Percentiles rank a stretch among this genome's conserved stretches.
Conservation (phyloP, 2,329 filamentous ascomycete genomes). For the Exophiala lecanii-corni region DNA sequence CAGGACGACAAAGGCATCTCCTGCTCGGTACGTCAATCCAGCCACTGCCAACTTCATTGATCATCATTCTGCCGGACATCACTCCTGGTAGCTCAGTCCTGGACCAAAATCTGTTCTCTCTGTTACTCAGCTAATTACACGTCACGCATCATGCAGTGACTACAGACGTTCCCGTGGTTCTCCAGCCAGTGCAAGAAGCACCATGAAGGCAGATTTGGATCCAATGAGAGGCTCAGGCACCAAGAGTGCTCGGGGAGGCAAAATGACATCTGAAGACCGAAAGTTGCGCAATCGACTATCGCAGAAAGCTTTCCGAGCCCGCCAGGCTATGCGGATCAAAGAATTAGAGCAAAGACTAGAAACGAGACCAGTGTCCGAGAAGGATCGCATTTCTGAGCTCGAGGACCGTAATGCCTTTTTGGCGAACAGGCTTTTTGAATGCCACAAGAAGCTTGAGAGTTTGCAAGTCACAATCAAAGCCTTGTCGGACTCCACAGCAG, state of each 20-base stretch:
- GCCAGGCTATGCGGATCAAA: conserved; percentile 13
- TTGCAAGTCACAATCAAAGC: conserved; percentile 12
- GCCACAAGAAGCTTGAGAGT: conserved; percentile 13
- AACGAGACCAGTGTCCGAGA: conserved; percentile 2
- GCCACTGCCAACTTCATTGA: too few relatives aligned
- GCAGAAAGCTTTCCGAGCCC: conserved; percentile 14
- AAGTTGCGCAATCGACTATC: conserved; percentile 16
- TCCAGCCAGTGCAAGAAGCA: background rate
- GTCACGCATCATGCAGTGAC: background rate
- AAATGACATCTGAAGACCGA: conserved; percentile 7
- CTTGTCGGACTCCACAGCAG: conserved; percentile 7
- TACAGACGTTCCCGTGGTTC: background rate
- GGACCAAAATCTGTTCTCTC: too few relatives aligned
- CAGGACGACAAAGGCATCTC: too few relatives aligned
- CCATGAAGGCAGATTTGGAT: background rate
- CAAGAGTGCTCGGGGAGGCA: conserved; percentile 1
- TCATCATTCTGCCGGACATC: too few relatives aligned
- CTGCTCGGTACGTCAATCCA: too few relatives aligned
- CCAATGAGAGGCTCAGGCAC: background rate
- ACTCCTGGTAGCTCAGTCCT: too few relatives aligned
- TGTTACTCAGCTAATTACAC: background rate
- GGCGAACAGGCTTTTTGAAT: conserved; percentile 7
- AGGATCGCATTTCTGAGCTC: conserved; percentile 7
- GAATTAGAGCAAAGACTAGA: conserved; percentile 14
- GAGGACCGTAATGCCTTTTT: conserved; percentile 10